Evolutionary conservation across 768 basidiomycete genomes (phyloP).

Genomic region (Xanthoconium stramineum): DNA sequence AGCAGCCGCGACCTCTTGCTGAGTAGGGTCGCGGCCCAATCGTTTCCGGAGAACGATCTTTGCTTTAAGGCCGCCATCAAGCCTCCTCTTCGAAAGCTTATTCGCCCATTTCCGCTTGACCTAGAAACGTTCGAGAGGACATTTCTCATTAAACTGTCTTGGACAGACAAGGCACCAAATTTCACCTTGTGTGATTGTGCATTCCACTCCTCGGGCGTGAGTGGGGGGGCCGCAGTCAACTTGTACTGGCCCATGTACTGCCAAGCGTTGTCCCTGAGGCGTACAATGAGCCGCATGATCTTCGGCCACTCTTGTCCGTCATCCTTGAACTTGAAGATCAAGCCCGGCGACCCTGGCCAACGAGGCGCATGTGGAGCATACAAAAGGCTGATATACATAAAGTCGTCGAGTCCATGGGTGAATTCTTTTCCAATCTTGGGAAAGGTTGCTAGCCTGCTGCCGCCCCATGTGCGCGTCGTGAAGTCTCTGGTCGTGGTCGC

Average conservation of each 20-base stretch:
- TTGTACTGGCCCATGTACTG: constrained; percentile 8
- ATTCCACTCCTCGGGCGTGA: constrained; percentile 5
- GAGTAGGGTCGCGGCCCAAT: constrained; percentile 4
- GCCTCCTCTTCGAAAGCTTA: constrained; percentile 1
- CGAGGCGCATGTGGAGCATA: constrained; percentile 11
- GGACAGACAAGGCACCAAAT: no score
- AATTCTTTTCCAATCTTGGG: constrained; percentile 5
- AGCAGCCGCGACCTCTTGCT: constrained; percentile 2
- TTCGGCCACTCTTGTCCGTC: constrained; percentile 7
- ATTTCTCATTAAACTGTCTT: no score
- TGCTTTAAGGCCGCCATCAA: neutral
- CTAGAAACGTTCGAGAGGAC: neutral
- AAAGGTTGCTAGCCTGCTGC: constrained; percentile 1
- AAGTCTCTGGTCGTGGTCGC: constrained; percentile 3
- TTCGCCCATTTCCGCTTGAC: constrained; percentile 9
- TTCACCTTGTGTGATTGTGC: constrained; percentile 5
- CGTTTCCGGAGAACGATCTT: constrained; percentile 11
- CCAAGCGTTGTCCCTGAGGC: constrained; percentile 3
- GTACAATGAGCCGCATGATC: constrained; percentile 14
- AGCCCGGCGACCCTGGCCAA: constrained; percentile 13
- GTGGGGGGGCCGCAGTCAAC: constrained; percentile 4
- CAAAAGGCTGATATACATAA: constrained; percentile 9
- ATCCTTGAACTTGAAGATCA: constrained; percentile 9
- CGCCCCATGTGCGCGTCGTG: constrained; percentile 9
- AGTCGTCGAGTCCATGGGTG: constrained; percentile 12